A percentile compares a stretch with the other conserved stretches of the same genome.
These are phyloP conservation scores for Dactylonectria macrodidyma DNA, from an alignment of 2,329 filamentous ascomycete genomes.

Conservation along the genomic window DNA sequence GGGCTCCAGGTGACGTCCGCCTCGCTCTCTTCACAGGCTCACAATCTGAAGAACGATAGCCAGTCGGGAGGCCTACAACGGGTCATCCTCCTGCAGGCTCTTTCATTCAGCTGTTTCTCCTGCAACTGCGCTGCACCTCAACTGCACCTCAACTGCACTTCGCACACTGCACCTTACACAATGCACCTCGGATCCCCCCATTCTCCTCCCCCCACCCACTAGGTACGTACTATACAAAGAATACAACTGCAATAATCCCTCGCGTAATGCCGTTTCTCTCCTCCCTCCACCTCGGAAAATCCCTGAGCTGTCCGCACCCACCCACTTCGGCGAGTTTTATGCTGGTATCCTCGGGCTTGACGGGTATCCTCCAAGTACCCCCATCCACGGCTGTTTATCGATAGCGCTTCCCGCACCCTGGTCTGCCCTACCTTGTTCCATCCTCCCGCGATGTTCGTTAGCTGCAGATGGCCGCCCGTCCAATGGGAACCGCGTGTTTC, in stretches of 20 bases:
- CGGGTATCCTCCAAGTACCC: slow-evolving; percentile 19
- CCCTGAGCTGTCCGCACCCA: background rate
- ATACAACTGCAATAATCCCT: slow-evolving; percentile 9
- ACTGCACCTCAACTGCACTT: too few relatives aligned
- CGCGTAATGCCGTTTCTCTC: background rate
- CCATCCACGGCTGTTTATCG: slow-evolving; percentile 44
- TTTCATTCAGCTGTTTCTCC: slow-evolving; percentile 20
- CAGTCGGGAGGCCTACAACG: slow-evolving; percentile 42
- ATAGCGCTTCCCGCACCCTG: slow-evolving; percentile 45
- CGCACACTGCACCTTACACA: slow-evolving; percentile 3
- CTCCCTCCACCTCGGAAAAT: background rate
- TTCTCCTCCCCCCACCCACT: slow-evolving; percentile 5
- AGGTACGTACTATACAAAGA: background rate
- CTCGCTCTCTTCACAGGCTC: slow-evolving; percentile 27
- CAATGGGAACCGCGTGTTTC: slow-evolving; percentile 41
- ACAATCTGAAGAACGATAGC: slow-evolving; percentile 34
- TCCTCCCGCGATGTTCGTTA: slow-evolving; percentile 31
- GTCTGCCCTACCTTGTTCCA: slow-evolving; percentile 13
- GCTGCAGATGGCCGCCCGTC: slow-evolving; percentile 39
- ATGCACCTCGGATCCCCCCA: slow-evolving; percentile 15
- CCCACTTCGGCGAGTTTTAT: slow-evolving; percentile 8
- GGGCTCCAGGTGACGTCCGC: too few relatives aligned
- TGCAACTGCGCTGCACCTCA: slow-evolving; percentile 16
- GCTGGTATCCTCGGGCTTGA: background rate
- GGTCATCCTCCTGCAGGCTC: slow-evolving; percentile 33